Evolutionary conservation across 2,329 filamentous ascomycete species (phyloP), one percentile per base, ranked within the genome.

Genomic region (Colletotrichum falcatum): DNA sequence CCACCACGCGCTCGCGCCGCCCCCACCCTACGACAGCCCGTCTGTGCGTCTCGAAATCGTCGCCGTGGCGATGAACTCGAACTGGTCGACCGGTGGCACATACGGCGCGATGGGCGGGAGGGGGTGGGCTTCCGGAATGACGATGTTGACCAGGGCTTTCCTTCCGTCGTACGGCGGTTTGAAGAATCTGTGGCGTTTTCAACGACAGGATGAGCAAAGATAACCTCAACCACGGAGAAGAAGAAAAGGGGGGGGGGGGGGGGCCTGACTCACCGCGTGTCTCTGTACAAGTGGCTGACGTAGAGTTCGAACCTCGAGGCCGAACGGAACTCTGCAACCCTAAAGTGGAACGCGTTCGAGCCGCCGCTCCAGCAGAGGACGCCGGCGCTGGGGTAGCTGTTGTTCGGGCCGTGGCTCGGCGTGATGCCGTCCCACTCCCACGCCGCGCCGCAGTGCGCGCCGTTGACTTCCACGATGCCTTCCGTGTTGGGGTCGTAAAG

Each of bases 351-450:
- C 1, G 54, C n/a, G 23, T 73, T 72, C 14, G 49, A 46, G 16
- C 37, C 35, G 7, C 61, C 44, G 14, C 39, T 62, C 65, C 35
- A 73, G 72, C 73, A 74, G 48, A 72, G 37, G 33, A 55, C 30
- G 53, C 64, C 67, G 20, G 66, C n/a, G 16, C 28, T 65, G 33
- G 61, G 61, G 28, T 72, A 76, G 35, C 56, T 66, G 66, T 76
- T 51, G 73, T 72, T 2, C 82, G 85, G 44, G 20, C 76, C 75
- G 12, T 73, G 65, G 16, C 65, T 37, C 7, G 65, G 49, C 3
- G 73, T 71, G 42, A 74, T 30, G 48, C 76, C 74, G 61, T 77
- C 75, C 76, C 76, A 77, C 23, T 70, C n/a, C 74, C 75, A 76
- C 16, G 49, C 42, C 35, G 71, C 65, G 12, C 70, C 53, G 69